A percentile compares a stretch with the other conserved stretches of the same genome.
phyloP scores from a whole-genome alignment of 371 early-diverging fungal species.

The Lichtheimia hyalospora region DNA sequence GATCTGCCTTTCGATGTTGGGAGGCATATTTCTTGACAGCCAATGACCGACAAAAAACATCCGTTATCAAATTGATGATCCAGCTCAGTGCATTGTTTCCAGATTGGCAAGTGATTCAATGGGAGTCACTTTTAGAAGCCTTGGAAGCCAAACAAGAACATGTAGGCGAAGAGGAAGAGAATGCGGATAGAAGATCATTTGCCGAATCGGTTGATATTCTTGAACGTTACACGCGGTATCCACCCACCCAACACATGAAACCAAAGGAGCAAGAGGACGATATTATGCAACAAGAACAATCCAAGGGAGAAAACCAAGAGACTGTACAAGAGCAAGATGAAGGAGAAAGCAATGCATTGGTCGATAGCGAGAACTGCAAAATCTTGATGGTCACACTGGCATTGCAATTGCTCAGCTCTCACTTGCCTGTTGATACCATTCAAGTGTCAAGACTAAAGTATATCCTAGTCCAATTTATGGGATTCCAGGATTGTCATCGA shows the following conservation, averaged over 20 bases:
- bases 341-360: not conserved
- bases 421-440: conserved; percentile 32
- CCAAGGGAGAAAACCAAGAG: not conserved
- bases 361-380: conserved; percentile 43
- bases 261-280: not conserved
- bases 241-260: not conserved
- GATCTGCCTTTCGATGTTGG: conserved; percentile 57
- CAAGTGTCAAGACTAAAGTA: conserved; percentile 46
- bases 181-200: conserved; percentile 10
- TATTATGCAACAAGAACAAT: too few species aligned
- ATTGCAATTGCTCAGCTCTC: conserved; percentile 52
- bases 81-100: conserved; percentile 51
- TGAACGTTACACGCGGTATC: conserved; percentile 30
- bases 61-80: conserved; percentile 46
- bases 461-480: conserved; percentile 38
- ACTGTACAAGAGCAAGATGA: not conserved
- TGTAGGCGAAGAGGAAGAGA: too few species aligned
- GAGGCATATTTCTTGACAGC: conserved; percentile 55
- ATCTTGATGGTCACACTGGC: conserved; percentile 47
- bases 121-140: conserved; percentile 50
- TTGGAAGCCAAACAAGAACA: conserved; percentile 27
- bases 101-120: conserved; percentile 56
- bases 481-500: conserved; percentile 38
- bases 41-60: conserved; percentile 32
- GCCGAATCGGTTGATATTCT: conserved; percentile 25